A percentile compares a stretch with the other conserved stretches of the same genome.
Evolutionary conservation across 345 rosid genomes (phyloP).

Genomic region (Rhizophora mangle): DNA sequence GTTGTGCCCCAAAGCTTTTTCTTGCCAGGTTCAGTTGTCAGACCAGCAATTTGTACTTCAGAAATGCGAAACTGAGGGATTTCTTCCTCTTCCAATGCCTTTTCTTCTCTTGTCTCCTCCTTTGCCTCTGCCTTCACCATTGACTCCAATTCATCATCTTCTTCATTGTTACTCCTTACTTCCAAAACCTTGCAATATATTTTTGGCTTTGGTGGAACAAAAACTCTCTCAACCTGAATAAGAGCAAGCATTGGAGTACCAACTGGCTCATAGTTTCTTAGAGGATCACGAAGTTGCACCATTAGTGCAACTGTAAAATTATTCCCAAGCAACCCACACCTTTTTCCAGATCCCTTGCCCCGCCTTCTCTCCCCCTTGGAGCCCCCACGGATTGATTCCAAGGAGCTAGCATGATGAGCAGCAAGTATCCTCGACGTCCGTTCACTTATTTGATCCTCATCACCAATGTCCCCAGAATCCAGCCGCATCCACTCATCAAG

Average conservation of each 20-base stretch:
- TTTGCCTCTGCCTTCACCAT: conserved; percentile 22
- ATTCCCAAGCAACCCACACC: conserved; percentile 81
- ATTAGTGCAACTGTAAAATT: conserved; percentile 85
- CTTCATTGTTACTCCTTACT: conserved; percentile 42
- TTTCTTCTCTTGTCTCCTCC: conserved; percentile 42
- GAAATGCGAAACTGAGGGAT: conserved; percentile 62
- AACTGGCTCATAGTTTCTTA: conserved; percentile 80
- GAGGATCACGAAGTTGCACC: conserved; percentile 87
- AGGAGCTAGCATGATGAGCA: conserved; percentile 82
- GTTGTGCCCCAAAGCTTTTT: conserved; percentile 69
- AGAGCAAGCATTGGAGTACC: conserved; percentile 97
- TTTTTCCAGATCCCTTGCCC: conserved; percentile 58
- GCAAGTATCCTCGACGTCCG: conserved; percentile 77
- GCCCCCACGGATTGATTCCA: conserved; percentile 60
- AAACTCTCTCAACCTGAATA: conserved; percentile 91
- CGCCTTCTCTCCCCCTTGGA: conserved; percentile 66
- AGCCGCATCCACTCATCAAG: conserved; percentile 92
- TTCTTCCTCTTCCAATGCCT: conserved; percentile 43
- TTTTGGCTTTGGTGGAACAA: conserved; percentile 79
- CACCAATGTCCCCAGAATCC: conserved; percentile 82
- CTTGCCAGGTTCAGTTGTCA: conserved; percentile 60
- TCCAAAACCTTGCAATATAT: conserved; percentile 66
- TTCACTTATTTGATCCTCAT: conserved; percentile 75
- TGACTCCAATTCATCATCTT: conserved; percentile 43
- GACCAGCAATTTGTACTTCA: conserved; percentile 83